phyloP scores from a whole-genome alignment of 495 filamentous ascomycete species.

The Venustampulla echinocandica region DNA sequence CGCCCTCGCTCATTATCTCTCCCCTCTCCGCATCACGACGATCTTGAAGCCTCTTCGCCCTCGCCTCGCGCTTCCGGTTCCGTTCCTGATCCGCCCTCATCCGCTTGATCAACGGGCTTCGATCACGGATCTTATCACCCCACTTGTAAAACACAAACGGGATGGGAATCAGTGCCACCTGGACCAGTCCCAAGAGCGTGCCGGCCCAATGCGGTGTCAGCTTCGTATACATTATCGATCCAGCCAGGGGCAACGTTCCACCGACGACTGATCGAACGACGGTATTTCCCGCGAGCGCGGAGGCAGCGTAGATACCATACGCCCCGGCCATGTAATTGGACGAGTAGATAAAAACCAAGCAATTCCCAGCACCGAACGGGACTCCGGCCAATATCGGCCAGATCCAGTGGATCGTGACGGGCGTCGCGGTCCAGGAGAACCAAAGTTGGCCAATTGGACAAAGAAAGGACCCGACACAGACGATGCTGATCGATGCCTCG shows the following conservation, averaged over 20 bases:
- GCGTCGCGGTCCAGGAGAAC: constrained; percentile 76
- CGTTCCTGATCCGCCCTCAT: constrained; percentile 60
- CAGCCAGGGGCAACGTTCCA: constrained; percentile 64
- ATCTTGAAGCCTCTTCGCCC: constrained; percentile 8
- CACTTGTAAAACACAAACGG: constrained; percentile 72
- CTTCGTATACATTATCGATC: constrained; percentile 58
- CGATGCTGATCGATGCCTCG: constrained; percentile 65
- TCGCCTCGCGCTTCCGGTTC: constrained; percentile 11
- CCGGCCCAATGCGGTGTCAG: constrained; percentile 73
- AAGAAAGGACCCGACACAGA: constrained; percentile 60
- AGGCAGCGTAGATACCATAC: constrained; percentile 73
- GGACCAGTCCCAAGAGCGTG: constrained; percentile 61
- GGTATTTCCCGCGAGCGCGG: constrained; percentile 67
- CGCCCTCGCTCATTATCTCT: not conserved
- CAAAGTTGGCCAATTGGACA: constrained; percentile 65
- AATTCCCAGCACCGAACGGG: constrained; percentile 72
- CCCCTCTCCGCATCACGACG: not conserved
- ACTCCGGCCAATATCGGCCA: constrained; percentile 67
- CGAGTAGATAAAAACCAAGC: constrained; percentile 70
- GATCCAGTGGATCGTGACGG: constrained; percentile 64
- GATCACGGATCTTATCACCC: constrained; percentile 57
- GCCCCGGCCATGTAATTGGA: constrained; percentile 67
- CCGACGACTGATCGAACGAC: constrained; percentile 61
- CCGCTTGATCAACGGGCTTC: constrained; percentile 53
- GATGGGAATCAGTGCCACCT: constrained; percentile 65